phyloP scores from a whole-genome alignment of 139 green algal genomes.

The Astrephomene gubernaculifera region DNA sequence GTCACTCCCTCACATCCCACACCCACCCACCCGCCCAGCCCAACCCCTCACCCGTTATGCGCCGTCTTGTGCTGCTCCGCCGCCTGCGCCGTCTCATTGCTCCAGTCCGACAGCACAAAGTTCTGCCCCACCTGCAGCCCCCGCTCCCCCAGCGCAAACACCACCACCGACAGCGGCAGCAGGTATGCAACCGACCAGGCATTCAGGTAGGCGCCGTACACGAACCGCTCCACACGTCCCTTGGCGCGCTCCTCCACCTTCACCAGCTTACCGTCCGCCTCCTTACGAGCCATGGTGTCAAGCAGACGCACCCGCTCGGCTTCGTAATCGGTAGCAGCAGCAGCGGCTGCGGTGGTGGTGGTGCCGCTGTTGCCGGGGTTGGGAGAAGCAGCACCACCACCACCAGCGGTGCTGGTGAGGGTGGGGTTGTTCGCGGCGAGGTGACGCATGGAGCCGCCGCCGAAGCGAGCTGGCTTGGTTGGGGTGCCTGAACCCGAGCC shows the following conservation, averaged over 20 bases:
- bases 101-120: constrained; percentile 80
- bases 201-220: constrained; percentile 85
- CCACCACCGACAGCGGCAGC: constrained; percentile 68
- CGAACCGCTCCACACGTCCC: constrained; percentile 72
- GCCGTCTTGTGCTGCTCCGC: constrained; percentile 8
- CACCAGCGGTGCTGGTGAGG: too few species aligned
- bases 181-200: constrained; percentile 74
- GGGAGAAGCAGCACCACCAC: constrained; percentile 7
- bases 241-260: constrained; percentile 78
- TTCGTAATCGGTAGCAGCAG: constrained; percentile 12
- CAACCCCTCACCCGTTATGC: constrained; percentile 15
- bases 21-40: background rate
- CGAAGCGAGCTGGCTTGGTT: constrained; percentile 3
- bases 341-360: too few species aligned
- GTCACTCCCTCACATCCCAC: background rate
- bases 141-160: constrained; percentile 55
- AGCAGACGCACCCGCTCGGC: constrained; percentile 28
- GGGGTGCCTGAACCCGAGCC: too few species aligned
- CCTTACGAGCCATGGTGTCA: constrained; percentile 43
- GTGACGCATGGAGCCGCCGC: constrained; percentile 8
- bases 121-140: constrained; percentile 81
- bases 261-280: constrained; percentile 52
- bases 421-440: too few species aligned
- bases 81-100: constrained; percentile 47
- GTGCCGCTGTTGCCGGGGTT: too few species aligned